These are phyloP conservation scores for Stenocarpella maydis DNA, from an alignment of 2,329 filamentous ascomycete genomes.

Conservation along the genomic window DNA sequence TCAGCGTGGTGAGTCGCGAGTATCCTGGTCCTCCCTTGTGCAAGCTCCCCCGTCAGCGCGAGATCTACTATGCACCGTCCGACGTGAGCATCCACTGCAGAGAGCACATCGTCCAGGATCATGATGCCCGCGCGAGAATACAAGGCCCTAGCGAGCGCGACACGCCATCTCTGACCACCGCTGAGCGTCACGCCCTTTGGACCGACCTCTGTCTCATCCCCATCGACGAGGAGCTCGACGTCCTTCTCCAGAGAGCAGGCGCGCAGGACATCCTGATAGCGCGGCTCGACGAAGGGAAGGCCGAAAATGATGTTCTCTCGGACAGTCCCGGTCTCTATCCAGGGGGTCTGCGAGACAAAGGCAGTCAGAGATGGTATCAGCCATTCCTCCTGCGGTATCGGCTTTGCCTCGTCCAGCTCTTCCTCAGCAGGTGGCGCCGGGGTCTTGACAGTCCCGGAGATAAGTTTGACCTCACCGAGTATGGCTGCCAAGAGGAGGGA, in stretches of 20 bases:
- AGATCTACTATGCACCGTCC: constrained; percentile 58
- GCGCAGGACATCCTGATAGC: constrained; percentile 56
- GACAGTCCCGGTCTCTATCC: constrained; percentile 56
- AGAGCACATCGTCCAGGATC: constrained; percentile 59
- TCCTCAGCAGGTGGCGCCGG: constrained; percentile 40
- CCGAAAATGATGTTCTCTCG: constrained; percentile 57
- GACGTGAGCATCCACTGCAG: constrained; percentile 56
- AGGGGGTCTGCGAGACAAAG: constrained; percentile 57
- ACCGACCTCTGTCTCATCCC: constrained; percentile 54
- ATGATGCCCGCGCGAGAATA: constrained; percentile 54
- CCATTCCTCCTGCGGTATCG: constrained; percentile 43
- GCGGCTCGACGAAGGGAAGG: constrained; percentile 46
- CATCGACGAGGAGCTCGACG: constrained; percentile 51
- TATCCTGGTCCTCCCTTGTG: constrained; percentile 65
- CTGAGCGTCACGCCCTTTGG: constrained; percentile 53
- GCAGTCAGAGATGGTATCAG: constrained; percentile 50
- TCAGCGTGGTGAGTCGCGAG: constrained; percentile 64
- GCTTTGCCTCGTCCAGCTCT: constrained; percentile 36
- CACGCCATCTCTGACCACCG: constrained; percentile 56
- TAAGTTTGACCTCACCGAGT: constrained; percentile 49
- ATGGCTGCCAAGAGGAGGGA: constrained; percentile 50
- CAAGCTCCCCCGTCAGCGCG: constrained; percentile 60
- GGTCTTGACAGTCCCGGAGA: constrained; percentile 44
- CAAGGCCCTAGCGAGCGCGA: constrained; percentile 54
- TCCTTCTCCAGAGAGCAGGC: constrained; percentile 55